Evolutionary conservation across 495 filamentous ascomycete genomes (phyloP), one percentile per base, ranked within the genome.

Genomic region (Penicillium diatomitis): DNA sequence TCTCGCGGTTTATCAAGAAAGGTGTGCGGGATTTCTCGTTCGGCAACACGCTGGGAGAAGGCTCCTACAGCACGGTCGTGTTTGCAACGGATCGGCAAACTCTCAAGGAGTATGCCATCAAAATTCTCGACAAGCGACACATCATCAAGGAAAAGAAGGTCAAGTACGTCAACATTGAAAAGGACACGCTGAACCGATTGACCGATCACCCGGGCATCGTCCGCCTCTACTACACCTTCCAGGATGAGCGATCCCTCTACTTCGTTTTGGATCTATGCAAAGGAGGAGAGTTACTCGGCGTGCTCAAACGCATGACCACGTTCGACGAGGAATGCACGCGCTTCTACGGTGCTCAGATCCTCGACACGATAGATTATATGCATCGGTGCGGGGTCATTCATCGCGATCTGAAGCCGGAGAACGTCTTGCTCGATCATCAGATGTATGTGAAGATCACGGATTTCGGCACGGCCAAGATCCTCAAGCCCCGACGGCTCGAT

Each of bases 81-180:
- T 81, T 92, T 38, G 94, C 91, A 40, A 97, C 94, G 4, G 94
- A 99, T 59, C 81, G 94, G 42, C 90, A 96, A 65, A 97, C 89
- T 0, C 70, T 94, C 40, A 92, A 94, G 52, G 94, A 99, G 65
- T 97, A 96, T 61, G 94, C 94, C 30, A 91, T 99, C 69, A 99
- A 99, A 63, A 91, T 99, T 29, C 76, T 99, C 37, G 92, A 97
- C 68, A 99, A 99, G 71, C 83, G 89, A 54, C 94, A 99, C 67
- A 99, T 99, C 58, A 97, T 99, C 75, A 97, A 96, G 72, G 94
- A 99, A 70, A 96, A 91, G 67, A 99, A 99, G 75, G 94, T 99
- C 54, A 99, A 99, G 73, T 99, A 99, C 64, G 94, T 99, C 62
- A 96, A 96, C 66, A 97, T 99, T 54, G 94, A 99, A 70, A 96